Conservation (phyloP, 2,329 filamentous ascomycete species). For the Blastomyces emzantsi region DNA sequence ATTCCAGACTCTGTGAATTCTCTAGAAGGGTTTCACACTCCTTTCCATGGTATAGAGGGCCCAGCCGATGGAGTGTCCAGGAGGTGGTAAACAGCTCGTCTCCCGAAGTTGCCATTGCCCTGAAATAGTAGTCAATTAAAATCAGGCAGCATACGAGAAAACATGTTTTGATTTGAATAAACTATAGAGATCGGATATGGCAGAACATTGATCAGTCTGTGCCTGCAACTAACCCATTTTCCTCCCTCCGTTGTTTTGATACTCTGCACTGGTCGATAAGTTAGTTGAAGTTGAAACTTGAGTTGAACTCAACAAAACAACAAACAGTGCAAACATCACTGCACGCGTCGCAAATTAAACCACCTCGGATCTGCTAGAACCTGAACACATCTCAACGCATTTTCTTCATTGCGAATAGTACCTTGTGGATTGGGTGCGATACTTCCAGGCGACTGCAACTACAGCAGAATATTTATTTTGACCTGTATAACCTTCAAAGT, state of each 20-base stretch:
- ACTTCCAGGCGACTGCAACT: not conserved
- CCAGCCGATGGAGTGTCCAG: slow-evolving; percentile 46
- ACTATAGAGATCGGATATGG: not conserved
- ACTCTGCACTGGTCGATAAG: too few relatives aligned
- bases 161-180: not conserved
- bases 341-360: not conserved
- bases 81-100: slow-evolving; percentile 42
- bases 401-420: not conserved
- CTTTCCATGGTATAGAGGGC: slow-evolving; percentile 44
- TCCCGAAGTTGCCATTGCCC: slow-evolving; percentile 14
- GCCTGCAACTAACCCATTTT: not conserved
- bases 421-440: too few relatives aligned
- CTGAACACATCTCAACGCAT: not conserved
- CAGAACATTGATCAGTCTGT: not conserved
- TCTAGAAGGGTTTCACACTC: slow-evolving; percentile 29
- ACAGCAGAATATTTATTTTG: not conserved
- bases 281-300: not conserved
- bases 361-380: too few relatives aligned
- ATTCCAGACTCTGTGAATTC: slow-evolving; percentile 30
- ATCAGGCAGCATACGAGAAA: not conserved
- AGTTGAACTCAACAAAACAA: too few relatives aligned
- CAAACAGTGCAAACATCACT: slow-evolving; percentile 6
- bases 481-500: not conserved
- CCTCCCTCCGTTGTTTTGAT: not conserved
- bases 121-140: not conserved